phyloP scores from a whole-genome alignment of 192 early-diverging fungal genomes.

The Backusella psychrophila region DNA sequence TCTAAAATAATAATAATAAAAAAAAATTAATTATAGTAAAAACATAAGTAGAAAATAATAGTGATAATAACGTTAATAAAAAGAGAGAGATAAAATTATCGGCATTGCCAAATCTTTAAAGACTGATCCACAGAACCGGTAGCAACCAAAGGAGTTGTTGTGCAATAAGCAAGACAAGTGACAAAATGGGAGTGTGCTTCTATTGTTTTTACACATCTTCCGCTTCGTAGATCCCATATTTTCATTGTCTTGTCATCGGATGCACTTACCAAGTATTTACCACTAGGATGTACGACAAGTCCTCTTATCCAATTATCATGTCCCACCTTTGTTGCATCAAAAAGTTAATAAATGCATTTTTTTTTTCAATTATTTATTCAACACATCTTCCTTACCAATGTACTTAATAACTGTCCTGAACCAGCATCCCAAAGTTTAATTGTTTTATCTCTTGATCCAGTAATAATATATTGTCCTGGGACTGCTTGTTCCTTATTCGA shows the following conservation, averaged over 20 bases:
- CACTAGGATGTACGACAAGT: slow-evolving; percentile 79
- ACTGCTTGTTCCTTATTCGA: slow-evolving; percentile 42
- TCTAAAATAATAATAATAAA: not conserved
- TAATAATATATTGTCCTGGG: slow-evolving; percentile 71
- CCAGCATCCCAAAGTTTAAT: slow-evolving; percentile 82
- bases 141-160: slow-evolving; percentile 68
- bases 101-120: slow-evolving; percentile 75
- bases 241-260: slow-evolving; percentile 92
- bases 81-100: slow-evolving; percentile 31
- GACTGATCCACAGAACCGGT: slow-evolving; percentile 82
- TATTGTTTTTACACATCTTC: slow-evolving; percentile 79
- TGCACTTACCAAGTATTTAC: slow-evolving; percentile 77
- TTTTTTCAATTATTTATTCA: not conserved
- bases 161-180: slow-evolving; percentile 73
- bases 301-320: slow-evolving; percentile 95
- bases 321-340: slow-evolving; percentile 50
- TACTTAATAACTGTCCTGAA: slow-evolving; percentile 67
- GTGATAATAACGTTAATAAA: not conserved
- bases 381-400: slow-evolving; percentile 54
- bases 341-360: not conserved
- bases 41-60: not conserved
- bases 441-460: slow-evolving; percentile 89
- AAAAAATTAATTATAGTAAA: not conserved
- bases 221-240: slow-evolving; percentile 85
- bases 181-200: slow-evolving; percentile 91